A percentile compares a stretch with the other conserved stretches of the same genome.
These are phyloP conservation scores for Candida pini DNA, from an alignment of 805 yeast species.

Conservation along the genomic window DNA sequence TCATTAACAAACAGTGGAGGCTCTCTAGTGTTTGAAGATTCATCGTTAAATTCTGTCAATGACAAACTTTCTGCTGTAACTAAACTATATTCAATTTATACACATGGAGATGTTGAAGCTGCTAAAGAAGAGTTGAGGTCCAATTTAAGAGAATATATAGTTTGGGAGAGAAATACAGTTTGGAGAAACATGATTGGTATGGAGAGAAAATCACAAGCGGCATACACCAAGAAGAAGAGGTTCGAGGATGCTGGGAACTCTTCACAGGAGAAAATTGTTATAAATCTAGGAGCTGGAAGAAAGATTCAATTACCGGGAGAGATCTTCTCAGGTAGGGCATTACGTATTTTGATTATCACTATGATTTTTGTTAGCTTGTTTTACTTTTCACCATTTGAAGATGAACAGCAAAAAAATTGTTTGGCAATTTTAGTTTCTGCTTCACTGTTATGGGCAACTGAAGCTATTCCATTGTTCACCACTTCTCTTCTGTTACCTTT, in stretches of 20 bases:
- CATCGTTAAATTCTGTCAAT: conserved; percentile 45
- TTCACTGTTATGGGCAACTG: conserved; percentile 93
- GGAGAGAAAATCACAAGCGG: conserved; percentile 82
- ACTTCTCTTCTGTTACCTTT: conserved; percentile 84
- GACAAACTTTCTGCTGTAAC: conserved; percentile 40
- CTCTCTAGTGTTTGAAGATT: conserved; percentile 50
- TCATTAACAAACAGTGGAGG: conserved; percentile 33
- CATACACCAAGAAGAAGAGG: conserved; percentile 33
- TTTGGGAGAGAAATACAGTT: conserved; percentile 96
- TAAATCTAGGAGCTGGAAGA: conserved; percentile 26
- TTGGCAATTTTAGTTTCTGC: conserved; percentile 78
- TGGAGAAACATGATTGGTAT: conserved; percentile 95
- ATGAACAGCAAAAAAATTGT: conserved; percentile 66
- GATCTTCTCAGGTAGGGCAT: conserved; percentile 32
- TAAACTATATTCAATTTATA: conserved; percentile 35
- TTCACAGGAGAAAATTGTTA: conserved; percentile 14
- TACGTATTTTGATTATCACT: conserved; percentile 44
- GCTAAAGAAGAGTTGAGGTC: conserved; percentile 43
- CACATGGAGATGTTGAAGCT: conserved; percentile 32
- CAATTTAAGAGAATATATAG: conserved; percentile 81
- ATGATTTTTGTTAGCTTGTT: conserved; percentile 44
- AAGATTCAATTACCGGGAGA: conserved; percentile 28
- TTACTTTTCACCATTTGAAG: conserved; percentile 52
- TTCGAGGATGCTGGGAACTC: conserved; percentile 17
- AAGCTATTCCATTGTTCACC: conserved; percentile 84